Conservation (phyloP, 1,284 basidiomycete species). For the Pulveroboletus sp. region DNA sequence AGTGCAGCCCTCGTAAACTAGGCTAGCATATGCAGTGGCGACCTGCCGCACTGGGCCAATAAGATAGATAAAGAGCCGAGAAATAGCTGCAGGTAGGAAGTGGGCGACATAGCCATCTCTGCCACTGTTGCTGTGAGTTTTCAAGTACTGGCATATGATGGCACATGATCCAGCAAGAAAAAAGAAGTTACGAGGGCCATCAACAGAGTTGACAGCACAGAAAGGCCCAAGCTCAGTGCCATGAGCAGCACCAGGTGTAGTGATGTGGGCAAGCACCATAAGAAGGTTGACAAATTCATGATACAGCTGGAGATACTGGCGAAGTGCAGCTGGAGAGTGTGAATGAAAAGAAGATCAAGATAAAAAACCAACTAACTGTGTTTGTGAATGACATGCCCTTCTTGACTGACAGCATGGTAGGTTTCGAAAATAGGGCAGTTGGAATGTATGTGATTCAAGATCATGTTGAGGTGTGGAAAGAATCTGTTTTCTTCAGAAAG, state of each 20-base stretch:
- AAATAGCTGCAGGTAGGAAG: neutral
- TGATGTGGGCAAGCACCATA: neutral
- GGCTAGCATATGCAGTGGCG: no score
- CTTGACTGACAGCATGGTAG: neutral
- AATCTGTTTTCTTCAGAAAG: neutral
- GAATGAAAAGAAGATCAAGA: no score
- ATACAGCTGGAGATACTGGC: neutral
- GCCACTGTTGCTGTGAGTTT: neutral
- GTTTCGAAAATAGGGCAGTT: neutral
- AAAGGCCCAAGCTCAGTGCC: neutral
- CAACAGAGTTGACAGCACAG: neutral
- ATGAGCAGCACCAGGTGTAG: neutral
- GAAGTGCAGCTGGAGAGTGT: neutral
- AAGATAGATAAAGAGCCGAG: slow-evolving; percentile 3
- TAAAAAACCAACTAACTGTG: neutral
- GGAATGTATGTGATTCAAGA: neutral
- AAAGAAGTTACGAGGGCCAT: neutral
- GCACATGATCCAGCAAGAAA: neutral
- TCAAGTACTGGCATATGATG: slow-evolving; percentile 1
- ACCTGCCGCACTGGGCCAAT: neutral
- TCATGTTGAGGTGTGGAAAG: neutral
- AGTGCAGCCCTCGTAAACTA: no score
- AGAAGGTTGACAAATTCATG: neutral
- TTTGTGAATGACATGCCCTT: neutral
- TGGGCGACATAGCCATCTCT: neutral